Conservation (phyloP, 768 basidiomycete species). For the Amanita subjunquillea region DNA sequence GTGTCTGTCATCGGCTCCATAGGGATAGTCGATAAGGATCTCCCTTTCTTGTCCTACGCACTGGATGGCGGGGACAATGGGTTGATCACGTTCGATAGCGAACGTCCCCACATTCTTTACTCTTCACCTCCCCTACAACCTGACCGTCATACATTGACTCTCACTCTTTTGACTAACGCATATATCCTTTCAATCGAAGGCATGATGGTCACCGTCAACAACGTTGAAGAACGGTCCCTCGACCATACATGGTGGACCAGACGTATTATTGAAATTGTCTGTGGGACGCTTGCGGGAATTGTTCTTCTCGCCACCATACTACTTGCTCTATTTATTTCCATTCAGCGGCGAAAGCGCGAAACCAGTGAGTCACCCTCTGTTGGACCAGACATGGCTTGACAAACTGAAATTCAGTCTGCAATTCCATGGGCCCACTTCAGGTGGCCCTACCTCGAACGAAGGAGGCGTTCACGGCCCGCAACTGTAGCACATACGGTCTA, state of each 20-base stretch:
- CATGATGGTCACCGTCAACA: conserved; percentile 3
- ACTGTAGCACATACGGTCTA: conserved; percentile 18
- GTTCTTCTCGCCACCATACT: conserved; percentile 5
- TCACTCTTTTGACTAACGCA: conserved; percentile 8
- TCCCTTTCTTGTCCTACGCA: conserved; percentile 3
- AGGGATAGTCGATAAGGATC: neutral
- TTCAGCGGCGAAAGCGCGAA: conserved; percentile 6
- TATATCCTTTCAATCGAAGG: conserved; percentile 11
- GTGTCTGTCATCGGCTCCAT: conserved; percentile 1
- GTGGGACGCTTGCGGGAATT: conserved; percentile 1
- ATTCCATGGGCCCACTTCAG: conserved; percentile 17
- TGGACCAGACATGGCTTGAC: neutral
- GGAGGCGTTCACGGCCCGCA: conserved; percentile 21
- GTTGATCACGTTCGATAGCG: conserved; percentile 8
- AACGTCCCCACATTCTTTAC: conserved; percentile 8
- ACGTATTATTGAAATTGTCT: conserved; percentile 7
- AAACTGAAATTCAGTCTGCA: conserved; percentile 3
- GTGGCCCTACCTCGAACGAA: conserved; percentile 17
- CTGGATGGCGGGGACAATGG: conserved; percentile 11
- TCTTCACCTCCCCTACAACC: conserved; percentile 8
- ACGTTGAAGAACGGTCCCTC: neutral
- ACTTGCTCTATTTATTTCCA: conserved; percentile 9
- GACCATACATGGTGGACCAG: neutral
- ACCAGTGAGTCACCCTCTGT: conserved; percentile 1
- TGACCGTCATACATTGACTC: conserved; percentile 10